Evolutionary conservation across 768 basidiomycete species (phyloP), one percentile per base, ranked within the genome.

Genomic region (Fistulinella prunicolor): DNA sequence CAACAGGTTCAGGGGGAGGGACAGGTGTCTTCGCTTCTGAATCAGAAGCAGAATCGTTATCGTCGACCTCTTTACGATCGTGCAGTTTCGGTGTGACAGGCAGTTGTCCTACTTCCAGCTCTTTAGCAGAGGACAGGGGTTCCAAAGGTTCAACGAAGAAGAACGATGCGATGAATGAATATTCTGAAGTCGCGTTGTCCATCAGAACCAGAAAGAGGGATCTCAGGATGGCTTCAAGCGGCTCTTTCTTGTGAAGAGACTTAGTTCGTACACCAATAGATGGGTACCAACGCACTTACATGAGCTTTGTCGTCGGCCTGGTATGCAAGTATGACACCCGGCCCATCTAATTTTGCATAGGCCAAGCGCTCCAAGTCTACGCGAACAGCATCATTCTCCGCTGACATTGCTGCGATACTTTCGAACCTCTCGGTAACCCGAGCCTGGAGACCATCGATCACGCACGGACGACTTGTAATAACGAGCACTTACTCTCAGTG

Each of bases 171-270:
- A 96, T 69, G 59, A 98, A 98, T 1, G 83, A 75, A 67, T 94
- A 95, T 69, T 98, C 95, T 23, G 93, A 82, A 1, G 89, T 89
- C 4, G 90, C 86, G 61, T 99, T 98, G 71, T 97, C 94, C 79
- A 95, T 84, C 51, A 98, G 80, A 44, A 96, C 94, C 43, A 98
- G 73, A 40, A 93, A 71, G 21, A 92, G 71, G 0, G 94, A 95
- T 21, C 95, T 83, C 53, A 92, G 75, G 20, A 97, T 72, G 0
- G 85, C 85, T 70, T 98, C 96, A 1, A 86, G 65, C 0, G 87
- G 81, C 56, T 88, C 86, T 81, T 81, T 89, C 94, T 87, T 65
- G 41, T 32, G 19, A 20, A 14, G 32, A 54, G 26, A 37, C 16
- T 54, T 19, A 57, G 47, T 42, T 62, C 48, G 55, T 39, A 36